phyloP scores from a whole-genome alignment of 192 early-diverging fungal genomes.

The Backusella tarrabulga region DNA sequence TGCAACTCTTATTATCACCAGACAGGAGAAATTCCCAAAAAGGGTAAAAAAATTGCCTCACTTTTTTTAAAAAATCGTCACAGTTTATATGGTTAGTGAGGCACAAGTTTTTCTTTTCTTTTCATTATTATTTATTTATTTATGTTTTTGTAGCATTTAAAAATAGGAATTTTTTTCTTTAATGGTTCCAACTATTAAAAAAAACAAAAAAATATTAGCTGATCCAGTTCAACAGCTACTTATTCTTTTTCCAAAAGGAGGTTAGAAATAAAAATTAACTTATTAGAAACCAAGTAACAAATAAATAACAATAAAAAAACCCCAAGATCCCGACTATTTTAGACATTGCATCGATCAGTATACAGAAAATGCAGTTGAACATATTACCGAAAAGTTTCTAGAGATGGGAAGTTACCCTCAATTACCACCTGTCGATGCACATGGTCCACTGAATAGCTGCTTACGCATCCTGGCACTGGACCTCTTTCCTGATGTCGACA shows the following conservation, averaged over 20 bases:
- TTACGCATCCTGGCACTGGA: slow-evolving; percentile 22
- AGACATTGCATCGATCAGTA: slow-evolving; percentile 32
- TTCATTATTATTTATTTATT: not conserved
- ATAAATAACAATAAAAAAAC: not conserved
- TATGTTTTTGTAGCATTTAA: not conserved
- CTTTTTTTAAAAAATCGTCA: not conserved
- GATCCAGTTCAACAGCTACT: slow-evolving; percentile 11
- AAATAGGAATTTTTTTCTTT: not conserved
- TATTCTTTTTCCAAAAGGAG: slow-evolving; percentile 15
- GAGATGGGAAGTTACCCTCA: slow-evolving; percentile 33
- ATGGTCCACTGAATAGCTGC: slow-evolving; percentile 23
- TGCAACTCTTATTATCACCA: not conserved
- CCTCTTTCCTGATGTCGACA: slow-evolving; percentile 42
- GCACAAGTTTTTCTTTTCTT: not conserved
- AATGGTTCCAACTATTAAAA: not conserved
- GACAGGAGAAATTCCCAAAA: not conserved
- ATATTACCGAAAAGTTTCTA: slow-evolving; percentile 36
- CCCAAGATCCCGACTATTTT: slow-evolving; percentile 38
- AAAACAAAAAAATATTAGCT: not conserved
- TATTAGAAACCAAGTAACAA: not conserved
- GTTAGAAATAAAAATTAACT: not conserved
- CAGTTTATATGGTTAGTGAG: not conserved
- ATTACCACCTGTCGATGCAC: slow-evolving; percentile 18
- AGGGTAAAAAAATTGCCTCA: not conserved
- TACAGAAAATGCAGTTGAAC: slow-evolving; percentile 29